Conservation (phyloP, 2,329 filamentous ascomycete species). For the Botrytis deweyae region DNA sequence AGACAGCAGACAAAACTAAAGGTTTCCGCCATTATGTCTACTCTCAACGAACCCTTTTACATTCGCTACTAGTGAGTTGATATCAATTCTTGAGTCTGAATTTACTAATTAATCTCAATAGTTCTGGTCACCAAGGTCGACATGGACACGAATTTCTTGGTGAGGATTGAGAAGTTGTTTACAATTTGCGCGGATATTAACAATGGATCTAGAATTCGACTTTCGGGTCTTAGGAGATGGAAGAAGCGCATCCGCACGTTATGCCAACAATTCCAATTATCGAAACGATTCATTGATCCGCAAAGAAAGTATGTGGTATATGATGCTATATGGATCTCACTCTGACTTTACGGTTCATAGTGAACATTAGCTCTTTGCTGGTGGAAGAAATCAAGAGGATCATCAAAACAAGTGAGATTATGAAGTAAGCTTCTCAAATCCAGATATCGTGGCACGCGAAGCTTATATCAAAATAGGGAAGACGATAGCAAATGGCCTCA, state of each 20-base stretch:
- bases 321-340: not conserved
- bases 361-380: conserved; percentile 91
- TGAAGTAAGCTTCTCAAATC: conserved; percentile 66
- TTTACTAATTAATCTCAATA: conserved; percentile 44
- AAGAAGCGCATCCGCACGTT: conserved; percentile 87
- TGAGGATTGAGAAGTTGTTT: conserved; percentile 43
- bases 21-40: conserved; percentile 34
- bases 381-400: conserved; percentile 96
- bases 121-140: conserved; percentile 94
- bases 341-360: conserved; percentile 48
- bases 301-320: conserved; percentile 82
- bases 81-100: not conserved
- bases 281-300: conserved; percentile 97
- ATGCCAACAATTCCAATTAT: conserved; percentile 99
- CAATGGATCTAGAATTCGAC: conserved; percentile 74
- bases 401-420: conserved; percentile 94
- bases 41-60: conserved; percentile 76
- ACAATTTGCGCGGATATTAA: conserved; percentile 23
- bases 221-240: conserved; percentile 91
- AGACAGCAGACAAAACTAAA: conserved; percentile 8
- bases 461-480: conserved; percentile 61
- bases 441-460: not conserved
- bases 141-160: conserved; percentile 98
- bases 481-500: conserved; percentile 98
- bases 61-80: conserved; percentile 87